phyloP scores from a whole-genome alignment of 495 filamentous ascomycete genomes.

The Sphaerosporella brunnea region DNA sequence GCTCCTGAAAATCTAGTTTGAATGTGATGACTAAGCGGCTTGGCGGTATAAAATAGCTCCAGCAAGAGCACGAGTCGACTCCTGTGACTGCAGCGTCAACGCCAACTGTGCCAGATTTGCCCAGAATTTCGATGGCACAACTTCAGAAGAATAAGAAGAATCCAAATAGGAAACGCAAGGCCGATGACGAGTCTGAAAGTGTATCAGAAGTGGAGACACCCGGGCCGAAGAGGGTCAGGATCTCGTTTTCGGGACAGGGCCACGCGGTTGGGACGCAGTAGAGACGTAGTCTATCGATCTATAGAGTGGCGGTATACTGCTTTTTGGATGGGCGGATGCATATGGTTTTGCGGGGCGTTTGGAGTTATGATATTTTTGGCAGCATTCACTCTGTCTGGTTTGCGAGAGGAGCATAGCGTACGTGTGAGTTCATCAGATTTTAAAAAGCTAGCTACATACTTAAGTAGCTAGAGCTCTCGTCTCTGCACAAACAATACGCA shows the following conservation, averaged over 20 bases:
- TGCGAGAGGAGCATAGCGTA: too few species aligned
- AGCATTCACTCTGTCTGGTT: too few species aligned
- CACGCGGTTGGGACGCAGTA: too few species aligned
- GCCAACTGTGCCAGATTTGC: slow-evolving; percentile 19
- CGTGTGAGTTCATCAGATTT: too few species aligned
- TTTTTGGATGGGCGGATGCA: too few species aligned
- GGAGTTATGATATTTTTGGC: too few species aligned
- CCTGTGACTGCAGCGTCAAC: slow-evolving; percentile 22
- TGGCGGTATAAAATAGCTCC: slow-evolving; percentile 11
- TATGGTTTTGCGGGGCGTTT: too few species aligned
- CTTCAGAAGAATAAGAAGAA: slow-evolving; percentile 16
- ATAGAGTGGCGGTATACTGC: too few species aligned
- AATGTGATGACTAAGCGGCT: slow-evolving; percentile 10
- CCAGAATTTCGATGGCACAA: slow-evolving; percentile 11
- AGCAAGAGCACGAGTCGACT: slow-evolving; percentile 19
- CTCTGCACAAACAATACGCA: too few species aligned
- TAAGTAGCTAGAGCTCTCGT: too few species aligned
- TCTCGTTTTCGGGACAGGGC: slow-evolving; percentile 24
- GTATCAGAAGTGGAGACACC: slow-evolving; percentile 27
- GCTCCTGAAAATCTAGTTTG: background rate
- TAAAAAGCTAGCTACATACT: too few species aligned
- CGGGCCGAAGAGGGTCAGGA: slow-evolving; percentile 25
- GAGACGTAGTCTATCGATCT: too few species aligned
- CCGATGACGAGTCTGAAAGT: slow-evolving; percentile 25
- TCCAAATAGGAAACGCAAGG: slow-evolving; percentile 15